A percentile compares a stretch with the other conserved stretches of the same genome.
Evolutionary conservation across 768 basidiomycete species (phyloP).

Genomic region (Gymnopilus dilepis): DNA sequence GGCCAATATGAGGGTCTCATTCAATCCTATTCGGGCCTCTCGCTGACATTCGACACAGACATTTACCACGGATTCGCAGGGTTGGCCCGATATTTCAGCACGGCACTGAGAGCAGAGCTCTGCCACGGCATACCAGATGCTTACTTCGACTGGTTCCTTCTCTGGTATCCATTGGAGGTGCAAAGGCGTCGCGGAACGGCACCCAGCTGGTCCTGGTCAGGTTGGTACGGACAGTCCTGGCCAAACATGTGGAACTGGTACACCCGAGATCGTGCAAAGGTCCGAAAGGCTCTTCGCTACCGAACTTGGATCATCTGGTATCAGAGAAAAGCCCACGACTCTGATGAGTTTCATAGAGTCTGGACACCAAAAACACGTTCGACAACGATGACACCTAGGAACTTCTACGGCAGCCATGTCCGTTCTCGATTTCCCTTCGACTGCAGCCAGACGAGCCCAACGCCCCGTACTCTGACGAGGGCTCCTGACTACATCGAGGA

Average conservation of each 20-base stretch:
- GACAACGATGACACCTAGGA: neutral
- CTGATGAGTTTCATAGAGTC: conserved; percentile 8
- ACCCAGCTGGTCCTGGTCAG: conserved; percentile 21
- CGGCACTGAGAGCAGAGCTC: conserved; percentile 1
- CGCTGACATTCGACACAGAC: conserved; percentile 6
- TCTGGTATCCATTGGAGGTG: conserved; percentile 8
- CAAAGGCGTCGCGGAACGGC: conserved; percentile 3
- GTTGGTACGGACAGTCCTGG: conserved; percentile 10
- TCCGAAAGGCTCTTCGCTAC: conserved; percentile 8
- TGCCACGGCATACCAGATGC: conserved; percentile 16
- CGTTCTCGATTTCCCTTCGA: conserved; percentile 4
- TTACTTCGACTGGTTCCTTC: conserved; percentile 20
- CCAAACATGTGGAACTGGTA: conserved; percentile 7
- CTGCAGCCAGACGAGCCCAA: conserved; percentile 3
- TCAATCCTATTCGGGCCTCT: conserved; percentile 5
- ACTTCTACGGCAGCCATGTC: conserved; percentile 5
- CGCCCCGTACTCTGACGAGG: conserved; percentile 2
- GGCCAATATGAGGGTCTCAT: neutral
- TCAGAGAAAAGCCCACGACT: conserved; percentile 16
- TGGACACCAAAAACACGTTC: neutral
- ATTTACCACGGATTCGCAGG: conserved; percentile 17
- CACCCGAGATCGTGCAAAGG: neutral
- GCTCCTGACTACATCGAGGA: conserved; percentile 12
- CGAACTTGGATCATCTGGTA: conserved; percentile 22
- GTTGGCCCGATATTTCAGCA: neutral